Percentiles rank a stretch among this genome's conserved stretches.
These are phyloP conservation scores for Paratinospora sagittata DNA, from an alignment of 164 flowering plant genomes.

Conservation along the genomic window DNA sequence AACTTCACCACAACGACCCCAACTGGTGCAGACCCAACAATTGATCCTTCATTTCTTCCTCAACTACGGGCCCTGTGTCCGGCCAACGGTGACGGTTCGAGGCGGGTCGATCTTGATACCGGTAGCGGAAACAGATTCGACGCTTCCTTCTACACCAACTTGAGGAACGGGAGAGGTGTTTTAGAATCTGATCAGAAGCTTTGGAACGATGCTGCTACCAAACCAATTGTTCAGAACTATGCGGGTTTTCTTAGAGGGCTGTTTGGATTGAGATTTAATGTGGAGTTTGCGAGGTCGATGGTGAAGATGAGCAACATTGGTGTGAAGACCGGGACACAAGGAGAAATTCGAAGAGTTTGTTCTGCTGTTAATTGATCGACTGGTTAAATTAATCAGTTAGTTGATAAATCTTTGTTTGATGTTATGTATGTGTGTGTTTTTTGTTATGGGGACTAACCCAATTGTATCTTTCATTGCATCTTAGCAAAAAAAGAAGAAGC, in stretches of 20 bases:
- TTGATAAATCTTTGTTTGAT: background rate
- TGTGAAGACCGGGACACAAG: slow-evolving; percentile 40
- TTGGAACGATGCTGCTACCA: slow-evolving; percentile 40
- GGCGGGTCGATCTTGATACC: slow-evolving; percentile 37
- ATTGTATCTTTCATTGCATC: background rate
- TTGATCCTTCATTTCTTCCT: slow-evolving; percentile 34
- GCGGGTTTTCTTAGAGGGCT: slow-evolving; percentile 27
- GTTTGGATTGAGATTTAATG: slow-evolving; percentile 27
- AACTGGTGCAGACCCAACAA: slow-evolving; percentile 41
- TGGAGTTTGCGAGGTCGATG: slow-evolving; percentile 52
- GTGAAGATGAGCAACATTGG: slow-evolving; percentile 56
- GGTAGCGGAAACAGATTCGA: slow-evolving; percentile 39
- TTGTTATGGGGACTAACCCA: background rate
- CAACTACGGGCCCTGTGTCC: slow-evolving; percentile 42
- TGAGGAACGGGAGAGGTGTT: slow-evolving; percentile 37
- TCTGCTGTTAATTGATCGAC: slow-evolving; percentile 36
- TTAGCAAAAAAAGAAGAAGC: no score
- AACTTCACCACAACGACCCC: slow-evolving; percentile 28
- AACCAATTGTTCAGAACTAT: slow-evolving; percentile 28
- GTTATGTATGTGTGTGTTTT: background rate
- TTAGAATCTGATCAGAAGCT: slow-evolving; percentile 55
- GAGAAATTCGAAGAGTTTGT: slow-evolving; percentile 53
- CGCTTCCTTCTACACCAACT: slow-evolving; percentile 30
- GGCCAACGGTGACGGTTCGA: slow-evolving; percentile 30
- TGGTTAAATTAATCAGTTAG: background rate